A percentile compares a stretch with the other conserved stretches of the same genome.
Conservation (phyloP, 352 stramenopile genomes). For the Phytophthora fragariae region DNA sequence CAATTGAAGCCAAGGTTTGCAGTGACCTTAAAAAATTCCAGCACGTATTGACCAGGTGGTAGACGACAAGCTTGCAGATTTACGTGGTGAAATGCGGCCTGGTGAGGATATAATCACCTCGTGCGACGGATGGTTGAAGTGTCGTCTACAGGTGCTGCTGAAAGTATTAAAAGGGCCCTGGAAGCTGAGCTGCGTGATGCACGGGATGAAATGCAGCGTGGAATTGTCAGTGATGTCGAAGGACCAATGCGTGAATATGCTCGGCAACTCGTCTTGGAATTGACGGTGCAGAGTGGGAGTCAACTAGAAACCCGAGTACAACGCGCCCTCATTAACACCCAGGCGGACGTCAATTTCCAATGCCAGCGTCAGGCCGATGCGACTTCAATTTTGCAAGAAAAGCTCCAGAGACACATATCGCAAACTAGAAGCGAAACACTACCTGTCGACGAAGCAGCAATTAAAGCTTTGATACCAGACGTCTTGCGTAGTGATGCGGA, state of each 20-base stretch:
- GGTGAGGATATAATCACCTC: too few species aligned
- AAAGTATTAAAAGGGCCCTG: background rate
- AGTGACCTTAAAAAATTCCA: too few species aligned
- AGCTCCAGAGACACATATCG: background rate
- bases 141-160: too few species aligned
- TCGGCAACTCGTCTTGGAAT: slow-evolving; percentile 4
- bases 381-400: background rate
- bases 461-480: background rate
- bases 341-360: too few species aligned
- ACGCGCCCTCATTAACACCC: background rate
- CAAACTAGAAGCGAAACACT: background rate
- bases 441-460: background rate
- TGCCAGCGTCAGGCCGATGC: too few species aligned
- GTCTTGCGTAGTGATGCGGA: background rate
- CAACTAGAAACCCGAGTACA: background rate
- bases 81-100: too few species aligned
- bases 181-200: slow-evolving; percentile 5
- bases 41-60: too few species aligned
- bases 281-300: background rate
- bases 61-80: too few species aligned
- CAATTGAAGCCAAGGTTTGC: too few species aligned
- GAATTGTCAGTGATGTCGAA: slow-evolving; percentile 12
- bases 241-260: background rate
- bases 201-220: slow-evolving; percentile 13
- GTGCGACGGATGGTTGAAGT: too few species aligned